Evolutionary conservation across 2,329 filamentous ascomycete genomes (phyloP).

Genomic region (Neofusicoccum cordaticola): DNA sequence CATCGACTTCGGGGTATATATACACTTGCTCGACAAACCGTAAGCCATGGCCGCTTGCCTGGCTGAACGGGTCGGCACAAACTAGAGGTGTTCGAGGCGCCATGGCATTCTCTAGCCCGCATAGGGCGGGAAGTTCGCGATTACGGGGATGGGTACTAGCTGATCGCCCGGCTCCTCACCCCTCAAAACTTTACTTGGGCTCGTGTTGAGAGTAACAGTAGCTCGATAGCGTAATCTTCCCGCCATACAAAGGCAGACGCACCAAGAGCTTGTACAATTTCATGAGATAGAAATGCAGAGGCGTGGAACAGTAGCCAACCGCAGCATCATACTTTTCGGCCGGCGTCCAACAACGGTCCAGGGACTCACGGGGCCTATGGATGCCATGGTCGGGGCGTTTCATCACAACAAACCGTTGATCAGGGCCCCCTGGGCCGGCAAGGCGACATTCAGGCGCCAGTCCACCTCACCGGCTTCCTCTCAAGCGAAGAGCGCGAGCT

Average conservation of each 20-base stretch:
- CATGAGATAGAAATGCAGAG: too few relatives aligned
- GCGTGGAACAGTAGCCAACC: too few relatives aligned
- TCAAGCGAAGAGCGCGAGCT: neutral
- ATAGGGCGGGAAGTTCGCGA: neutral
- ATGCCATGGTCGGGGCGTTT: neutral
- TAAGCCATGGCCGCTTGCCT: neutral
- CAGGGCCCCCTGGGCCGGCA: neutral
- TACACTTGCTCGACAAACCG: neutral
- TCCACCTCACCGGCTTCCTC: neutral
- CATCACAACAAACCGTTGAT: neutral
- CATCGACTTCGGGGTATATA: neutral
- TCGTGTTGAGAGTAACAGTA: neutral
- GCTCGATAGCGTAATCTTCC: neutral
- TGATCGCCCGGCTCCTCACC: neutral
- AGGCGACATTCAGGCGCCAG: neutral
- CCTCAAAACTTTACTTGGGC: neutral
- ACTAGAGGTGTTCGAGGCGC: neutral
- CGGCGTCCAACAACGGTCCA: too few relatives aligned
- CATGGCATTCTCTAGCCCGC: neutral
- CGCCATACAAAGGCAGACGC: neutral
- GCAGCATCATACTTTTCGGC: too few relatives aligned
- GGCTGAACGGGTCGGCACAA: neutral
- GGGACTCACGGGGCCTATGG: neutral
- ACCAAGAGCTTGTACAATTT: neutral
- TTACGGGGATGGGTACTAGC: neutral